phyloP scores from a whole-genome alignment of 164 flowering plant species.

The Litsea cubeba region DNA sequence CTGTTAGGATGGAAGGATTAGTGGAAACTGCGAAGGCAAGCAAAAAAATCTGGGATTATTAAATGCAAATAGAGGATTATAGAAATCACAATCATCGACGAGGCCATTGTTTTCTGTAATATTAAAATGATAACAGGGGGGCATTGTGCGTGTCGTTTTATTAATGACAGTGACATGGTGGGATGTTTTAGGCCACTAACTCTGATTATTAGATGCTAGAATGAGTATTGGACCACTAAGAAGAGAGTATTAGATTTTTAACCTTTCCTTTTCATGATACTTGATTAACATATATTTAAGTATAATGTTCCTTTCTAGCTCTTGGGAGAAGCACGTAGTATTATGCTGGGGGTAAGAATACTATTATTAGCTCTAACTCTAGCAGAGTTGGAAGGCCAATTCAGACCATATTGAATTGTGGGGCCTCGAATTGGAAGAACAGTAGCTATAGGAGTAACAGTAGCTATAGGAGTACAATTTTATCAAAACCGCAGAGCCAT shows the following conservation, averaged over 20 bases:
- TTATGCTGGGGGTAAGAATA: background rate
- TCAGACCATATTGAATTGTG: background rate
- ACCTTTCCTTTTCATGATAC: background rate
- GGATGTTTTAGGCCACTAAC: background rate
- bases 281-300: background rate
- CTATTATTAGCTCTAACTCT: too few species aligned
- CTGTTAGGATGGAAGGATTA: background rate
- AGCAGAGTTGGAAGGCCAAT: too few species aligned
- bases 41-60: background rate
- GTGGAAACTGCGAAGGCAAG: background rate
- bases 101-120: background rate
- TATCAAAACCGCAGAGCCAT: background rate
- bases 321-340: background rate
- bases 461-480: background rate
- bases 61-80: background rate
- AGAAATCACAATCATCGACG: background rate
- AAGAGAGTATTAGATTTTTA: background rate
- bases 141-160: background rate
- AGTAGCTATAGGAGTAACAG: background rate
- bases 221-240: background rate
- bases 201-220: background rate
- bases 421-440: too few species aligned
- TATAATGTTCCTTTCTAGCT: background rate
- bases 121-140: background rate
- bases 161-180: background rate